These are phyloP conservation scores for Diaporthe sp. DNA, from an alignment of 2,329 filamentous ascomycete species.

Conservation along the genomic window DNA sequence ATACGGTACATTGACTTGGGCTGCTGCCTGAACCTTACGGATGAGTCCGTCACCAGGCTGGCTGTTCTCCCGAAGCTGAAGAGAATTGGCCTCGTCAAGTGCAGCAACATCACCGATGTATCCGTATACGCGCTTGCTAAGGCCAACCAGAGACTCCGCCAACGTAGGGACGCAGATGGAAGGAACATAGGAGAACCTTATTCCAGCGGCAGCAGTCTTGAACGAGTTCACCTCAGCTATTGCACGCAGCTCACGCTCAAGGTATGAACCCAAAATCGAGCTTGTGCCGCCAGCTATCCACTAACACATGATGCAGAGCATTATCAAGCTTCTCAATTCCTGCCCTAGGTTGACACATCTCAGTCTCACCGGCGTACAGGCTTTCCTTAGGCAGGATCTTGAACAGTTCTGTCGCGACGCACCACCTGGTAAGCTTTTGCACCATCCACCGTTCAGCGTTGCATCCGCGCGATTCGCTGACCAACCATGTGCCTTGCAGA, in stretches of 20 bases:
- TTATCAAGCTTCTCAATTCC: slow-evolving; percentile 87
- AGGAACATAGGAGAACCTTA: slow-evolving; percentile 64
- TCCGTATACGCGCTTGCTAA: slow-evolving; percentile 89
- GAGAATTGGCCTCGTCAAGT: slow-evolving; percentile 95
- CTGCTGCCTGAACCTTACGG: slow-evolving; percentile 92
- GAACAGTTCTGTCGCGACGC: slow-evolving; percentile 88
- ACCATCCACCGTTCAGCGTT: slow-evolving; percentile 1
- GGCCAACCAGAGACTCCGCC: slow-evolving; percentile 68
- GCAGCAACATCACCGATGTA: slow-evolving; percentile 87
- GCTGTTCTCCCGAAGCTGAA: slow-evolving; percentile 92
- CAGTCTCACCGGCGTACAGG: slow-evolving; percentile 92
- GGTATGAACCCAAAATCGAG: slow-evolving; percentile 64
- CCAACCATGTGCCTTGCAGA: slow-evolving; percentile 62
- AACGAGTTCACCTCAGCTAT: slow-evolving; percentile 96
- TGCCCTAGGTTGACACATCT: slow-evolving; percentile 95
- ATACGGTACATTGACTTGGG: slow-evolving; percentile 98
- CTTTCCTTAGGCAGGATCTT: slow-evolving; percentile 88
- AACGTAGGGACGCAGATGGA: slow-evolving; percentile 62
- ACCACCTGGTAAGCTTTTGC: slow-evolving; percentile 71
- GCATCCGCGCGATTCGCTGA: slow-evolving; percentile 5
- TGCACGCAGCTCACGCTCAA: slow-evolving; percentile 86
- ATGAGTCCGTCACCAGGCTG: slow-evolving; percentile 85
- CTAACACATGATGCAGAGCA: slow-evolving; percentile 74
- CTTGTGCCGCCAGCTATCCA: neutral
- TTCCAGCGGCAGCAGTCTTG: slow-evolving; percentile 75